These are phyloP conservation scores for Pseudopyrenochaeta lycopersici DNA, from an alignment of 2,329 filamentous ascomycete species.

Conservation along the genomic window DNA sequence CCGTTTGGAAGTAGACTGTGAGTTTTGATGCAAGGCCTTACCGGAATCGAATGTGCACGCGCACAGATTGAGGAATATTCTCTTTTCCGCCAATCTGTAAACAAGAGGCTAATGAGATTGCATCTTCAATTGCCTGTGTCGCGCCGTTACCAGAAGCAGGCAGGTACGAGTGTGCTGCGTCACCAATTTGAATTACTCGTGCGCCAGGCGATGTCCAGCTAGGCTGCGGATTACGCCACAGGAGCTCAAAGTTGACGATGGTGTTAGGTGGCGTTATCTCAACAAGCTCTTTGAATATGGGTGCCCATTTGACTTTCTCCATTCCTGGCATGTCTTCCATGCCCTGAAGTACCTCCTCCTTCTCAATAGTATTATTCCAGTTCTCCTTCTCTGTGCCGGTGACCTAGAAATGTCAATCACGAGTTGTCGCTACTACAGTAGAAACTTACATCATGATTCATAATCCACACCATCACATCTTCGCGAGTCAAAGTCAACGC, in stretches of 20 bases:
- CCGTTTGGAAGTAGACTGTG: neutral
- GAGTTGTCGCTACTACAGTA: neutral
- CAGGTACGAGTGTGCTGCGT: constrained; percentile 57
- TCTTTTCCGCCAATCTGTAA: constrained; percentile 55
- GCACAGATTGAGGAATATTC: constrained; percentile 50
- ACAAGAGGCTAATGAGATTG: constrained; percentile 56
- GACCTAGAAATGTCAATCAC: constrained; percentile 40
- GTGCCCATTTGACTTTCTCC: constrained; percentile 53
- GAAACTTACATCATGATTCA: constrained; percentile 56
- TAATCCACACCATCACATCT: constrained; percentile 61
- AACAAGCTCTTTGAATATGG: constrained; percentile 57
- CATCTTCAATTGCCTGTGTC: constrained; percentile 59
- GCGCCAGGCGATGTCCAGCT: constrained; percentile 55
- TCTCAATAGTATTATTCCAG: constrained; percentile 59
- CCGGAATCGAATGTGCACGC: constrained; percentile 54
- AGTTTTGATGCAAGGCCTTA: constrained; percentile 20
- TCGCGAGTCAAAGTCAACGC: constrained; percentile 56
- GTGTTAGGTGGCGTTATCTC: constrained; percentile 55
- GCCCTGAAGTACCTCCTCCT: constrained; percentile 55
- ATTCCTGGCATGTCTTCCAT: constrained; percentile 57
- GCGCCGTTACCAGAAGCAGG: constrained; percentile 57
- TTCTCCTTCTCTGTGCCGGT: constrained; percentile 56
- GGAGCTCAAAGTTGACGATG: constrained; percentile 60
- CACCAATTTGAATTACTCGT: constrained; percentile 57
- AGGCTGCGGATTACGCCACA: constrained; percentile 58